Conservation (phyloP, 2,329 filamentous ascomycete species). For the Cadophora gregata region DNA sequence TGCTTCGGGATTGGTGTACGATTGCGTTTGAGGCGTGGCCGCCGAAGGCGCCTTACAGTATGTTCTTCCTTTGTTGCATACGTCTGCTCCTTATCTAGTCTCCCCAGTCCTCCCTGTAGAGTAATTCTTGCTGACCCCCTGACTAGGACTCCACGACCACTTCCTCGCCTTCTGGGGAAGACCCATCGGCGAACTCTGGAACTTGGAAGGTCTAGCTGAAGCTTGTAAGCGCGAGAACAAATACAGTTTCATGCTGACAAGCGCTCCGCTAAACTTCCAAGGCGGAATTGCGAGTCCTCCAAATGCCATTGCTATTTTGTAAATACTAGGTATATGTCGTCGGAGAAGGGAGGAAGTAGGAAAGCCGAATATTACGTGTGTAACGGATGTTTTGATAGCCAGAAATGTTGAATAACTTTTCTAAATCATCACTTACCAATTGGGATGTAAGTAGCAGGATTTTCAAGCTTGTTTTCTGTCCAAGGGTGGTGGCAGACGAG, state of each 20-base stretch:
- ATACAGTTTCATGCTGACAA: constrained; percentile 69
- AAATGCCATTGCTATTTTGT: constrained; percentile 40
- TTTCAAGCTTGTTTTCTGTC: too few relatives aligned
- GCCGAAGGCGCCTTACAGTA: constrained; percentile 33
- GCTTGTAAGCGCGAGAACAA: constrained; percentile 58
- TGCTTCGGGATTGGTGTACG: constrained; percentile 7
- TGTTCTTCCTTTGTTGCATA: constrained; percentile 5
- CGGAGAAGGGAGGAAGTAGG: too few relatives aligned
- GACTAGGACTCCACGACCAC: constrained; percentile 38
- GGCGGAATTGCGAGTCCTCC: constrained; percentile 38
- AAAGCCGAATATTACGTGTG: too few relatives aligned
- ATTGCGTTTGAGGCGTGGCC: constrained; percentile 41
- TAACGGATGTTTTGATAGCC: too few relatives aligned
- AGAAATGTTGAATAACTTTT: too few relatives aligned
- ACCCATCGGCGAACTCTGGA: constrained; percentile 43
- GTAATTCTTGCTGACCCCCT: background rate
- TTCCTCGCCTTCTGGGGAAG: constrained; percentile 40
- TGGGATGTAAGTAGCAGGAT: too few relatives aligned
- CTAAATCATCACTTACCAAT: too few relatives aligned
- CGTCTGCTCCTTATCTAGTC: background rate
- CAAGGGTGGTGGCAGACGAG: too few relatives aligned
- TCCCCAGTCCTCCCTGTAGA: background rate
- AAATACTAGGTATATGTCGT: background rate
- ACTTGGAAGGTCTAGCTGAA: constrained; percentile 41
- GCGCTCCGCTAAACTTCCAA: constrained; percentile 58